Evolutionary conservation across 805 yeast genomes (phyloP), one percentile per base, ranked within the genome.

Genomic region (Candida gorgasii): DNA sequence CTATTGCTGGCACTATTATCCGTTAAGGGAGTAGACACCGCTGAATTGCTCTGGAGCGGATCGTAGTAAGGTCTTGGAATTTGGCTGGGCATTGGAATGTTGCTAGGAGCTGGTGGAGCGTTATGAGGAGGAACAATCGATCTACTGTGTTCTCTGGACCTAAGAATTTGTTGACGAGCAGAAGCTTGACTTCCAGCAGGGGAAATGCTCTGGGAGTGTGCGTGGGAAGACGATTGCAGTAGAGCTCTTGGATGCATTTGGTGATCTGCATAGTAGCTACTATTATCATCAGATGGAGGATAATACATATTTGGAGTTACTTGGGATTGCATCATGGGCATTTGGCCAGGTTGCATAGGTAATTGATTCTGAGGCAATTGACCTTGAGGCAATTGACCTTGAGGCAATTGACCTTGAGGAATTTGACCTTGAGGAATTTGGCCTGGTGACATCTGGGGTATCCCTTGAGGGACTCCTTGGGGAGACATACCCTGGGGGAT

Each of bases 101-200:
- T 44, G 32, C 36, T 45, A 4, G 51, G 51, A 17, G 45, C 45
- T 14, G 51, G 51, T 24, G 45, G 48, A 9, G 41, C 47, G 17
- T 26, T 39, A 11, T 47, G 51, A 3, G 51, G 51, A 8, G 51
- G 51, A 8, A 44, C 44, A 17, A 34, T 34, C 3, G 37, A 34
- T n/a, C 37, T 34, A 14, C 37, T 34, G 3, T 23, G 37, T 34
- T 34, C 37, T 6, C 37, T 12, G 11, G 26, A 34, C 11, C 14
- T 34, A 6, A 34, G 8, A 22, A 47, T 47, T 17, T 23, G 46
- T 20, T 44, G 48, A 4, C 18, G 45, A 8, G 38, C 40, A 26
- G 41, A 42, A 12, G 24, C 39, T 33, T 43, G 50, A 14, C 19
- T 31, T 9, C 17, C 23, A 8, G 22, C 23, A 46, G 37, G 39